A percentile compares a stretch with the other conserved stretches of the same genome.
These are phyloP conservation scores for Candida pini DNA, from an alignment of 805 yeast genomes.

Conservation along the genomic window DNA sequence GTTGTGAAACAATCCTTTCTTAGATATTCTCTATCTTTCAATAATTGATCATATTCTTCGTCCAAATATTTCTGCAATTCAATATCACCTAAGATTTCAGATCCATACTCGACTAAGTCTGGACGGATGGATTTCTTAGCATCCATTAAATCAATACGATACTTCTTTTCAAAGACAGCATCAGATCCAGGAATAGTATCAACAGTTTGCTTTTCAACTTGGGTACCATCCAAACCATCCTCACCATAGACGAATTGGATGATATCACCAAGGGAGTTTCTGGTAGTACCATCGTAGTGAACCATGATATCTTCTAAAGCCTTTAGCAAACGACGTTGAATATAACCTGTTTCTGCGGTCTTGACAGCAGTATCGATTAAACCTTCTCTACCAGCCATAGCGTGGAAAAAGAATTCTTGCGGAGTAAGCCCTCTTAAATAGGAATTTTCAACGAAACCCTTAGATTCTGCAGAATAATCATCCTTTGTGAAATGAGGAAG, in stretches of 20 bases:
- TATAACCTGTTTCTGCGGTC: conserved; percentile 98
- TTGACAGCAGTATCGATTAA: conserved; percentile 98
- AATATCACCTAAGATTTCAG: conserved; percentile 85
- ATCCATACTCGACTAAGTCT: conserved; percentile 77
- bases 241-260: conserved; percentile 97
- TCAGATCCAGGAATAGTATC: conserved; percentile 95
- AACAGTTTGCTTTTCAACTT: conserved; percentile 92
- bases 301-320: conserved; percentile 97
- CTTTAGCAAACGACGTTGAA: conserved; percentile 95
- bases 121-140: conserved; percentile 60
- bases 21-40: conserved; percentile 70
- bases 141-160: conserved; percentile 81
- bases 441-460: conserved; percentile 96
- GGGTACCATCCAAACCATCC: conserved; percentile 98
- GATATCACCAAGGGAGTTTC: conserved; percentile 95
- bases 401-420: conserved; percentile 98
- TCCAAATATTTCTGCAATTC: conserved; percentile 77
- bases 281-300: conserved; percentile 95
- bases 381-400: conserved; percentile 99
- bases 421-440: conserved; percentile 97
- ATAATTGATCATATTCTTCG: conserved; percentile 74
- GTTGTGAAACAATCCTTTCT: conserved; percentile 78
- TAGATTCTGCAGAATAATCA: conserved; percentile 97
- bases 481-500: conserved; percentile 98
- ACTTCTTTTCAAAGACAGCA: conserved; percentile 72